Conservation (phyloP, 306 rosid genomes). For the Senna siamea region DNA sequence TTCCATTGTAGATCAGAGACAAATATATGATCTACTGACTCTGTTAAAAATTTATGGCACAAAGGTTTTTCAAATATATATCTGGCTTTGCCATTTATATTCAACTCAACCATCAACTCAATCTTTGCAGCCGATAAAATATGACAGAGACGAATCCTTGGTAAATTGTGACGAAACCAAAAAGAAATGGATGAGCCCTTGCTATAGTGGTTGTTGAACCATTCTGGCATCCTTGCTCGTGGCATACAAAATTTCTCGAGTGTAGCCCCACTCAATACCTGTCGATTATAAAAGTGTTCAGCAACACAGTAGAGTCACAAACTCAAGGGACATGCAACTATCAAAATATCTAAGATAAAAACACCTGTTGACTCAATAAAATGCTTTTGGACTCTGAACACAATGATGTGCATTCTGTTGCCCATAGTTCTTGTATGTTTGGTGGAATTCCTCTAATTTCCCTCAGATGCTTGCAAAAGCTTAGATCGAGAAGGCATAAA, state of each 20-base stretch:
- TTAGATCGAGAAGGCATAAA: not conserved
- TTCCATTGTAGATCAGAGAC: not conserved
- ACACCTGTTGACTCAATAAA: constrained; percentile 30
- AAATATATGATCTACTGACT: not conserved
- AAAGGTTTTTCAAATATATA: too few relatives aligned
- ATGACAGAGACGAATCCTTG: not conserved
- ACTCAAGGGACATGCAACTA: not conserved
- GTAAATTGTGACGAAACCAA: constrained; percentile 32
- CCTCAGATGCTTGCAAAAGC: not conserved
- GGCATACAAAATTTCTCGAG: not conserved
- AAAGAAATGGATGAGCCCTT: constrained; percentile 3
- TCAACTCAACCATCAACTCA: too few relatives aligned
- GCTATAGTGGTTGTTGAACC: not conserved
- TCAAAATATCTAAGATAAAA: too few relatives aligned
- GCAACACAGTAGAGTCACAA: not conserved
- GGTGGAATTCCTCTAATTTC: constrained; percentile 30
- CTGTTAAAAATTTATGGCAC: too few relatives aligned
- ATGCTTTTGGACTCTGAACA: not conserved
- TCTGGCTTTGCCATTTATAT: too few relatives aligned
- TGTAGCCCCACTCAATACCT: not conserved
- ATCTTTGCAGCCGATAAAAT: too few relatives aligned
- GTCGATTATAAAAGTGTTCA: not conserved
- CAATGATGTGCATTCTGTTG: not conserved
- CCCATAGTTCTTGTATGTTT: not conserved
- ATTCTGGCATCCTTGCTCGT: constrained; percentile 17